These are phyloP conservation scores for Aspergillus diversus DNA, from an alignment of 495 filamentous ascomycete genomes.

Conservation along the genomic window DNA sequence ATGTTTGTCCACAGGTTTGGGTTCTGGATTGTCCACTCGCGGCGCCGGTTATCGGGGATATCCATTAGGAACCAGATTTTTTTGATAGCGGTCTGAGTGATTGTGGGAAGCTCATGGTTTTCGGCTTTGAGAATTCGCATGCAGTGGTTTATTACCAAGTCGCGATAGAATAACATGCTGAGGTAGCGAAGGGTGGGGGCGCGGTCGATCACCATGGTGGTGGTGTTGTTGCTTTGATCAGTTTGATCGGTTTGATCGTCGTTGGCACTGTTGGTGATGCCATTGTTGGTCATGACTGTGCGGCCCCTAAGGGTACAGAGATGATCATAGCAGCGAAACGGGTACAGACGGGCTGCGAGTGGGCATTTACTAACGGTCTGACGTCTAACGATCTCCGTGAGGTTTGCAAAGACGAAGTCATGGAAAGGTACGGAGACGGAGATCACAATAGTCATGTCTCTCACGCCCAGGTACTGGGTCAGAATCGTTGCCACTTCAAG, in stretches of 20 bases:
- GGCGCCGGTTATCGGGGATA: slow-evolving; percentile 49
- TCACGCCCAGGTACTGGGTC: slow-evolving; percentile 21
- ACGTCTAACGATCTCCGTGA: too few species aligned
- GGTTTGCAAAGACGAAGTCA: too few species aligned
- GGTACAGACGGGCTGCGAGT: too few species aligned
- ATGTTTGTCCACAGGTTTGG: slow-evolving; percentile 48
- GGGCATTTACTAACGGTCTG: too few species aligned
- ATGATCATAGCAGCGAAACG: too few species aligned
- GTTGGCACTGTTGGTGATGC: slow-evolving; percentile 36
- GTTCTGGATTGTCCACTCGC: slow-evolving; percentile 54
- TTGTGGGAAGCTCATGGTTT: slow-evolving; percentile 54
- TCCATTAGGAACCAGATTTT: slow-evolving; percentile 74
- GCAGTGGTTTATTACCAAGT: slow-evolving; percentile 56
- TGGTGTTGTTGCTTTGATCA: not conserved
- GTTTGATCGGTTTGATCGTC: not conserved
- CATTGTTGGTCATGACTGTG: too few species aligned
- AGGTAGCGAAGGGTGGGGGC: slow-evolving; percentile 57
- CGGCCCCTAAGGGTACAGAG: too few species aligned
- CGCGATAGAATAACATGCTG: slow-evolving; percentile 54
- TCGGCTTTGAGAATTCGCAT: slow-evolving; percentile 51
- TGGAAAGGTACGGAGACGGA: slow-evolving; percentile 40
- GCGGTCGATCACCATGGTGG: slow-evolving; percentile 17
- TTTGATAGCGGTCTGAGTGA: slow-evolving; percentile 47
- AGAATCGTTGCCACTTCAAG: not conserved
- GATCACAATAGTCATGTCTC: slow-evolving; percentile 59